phyloP scores from a whole-genome alignment of 495 filamentous ascomycete species.

The Glutinoglossum americanum region DNA sequence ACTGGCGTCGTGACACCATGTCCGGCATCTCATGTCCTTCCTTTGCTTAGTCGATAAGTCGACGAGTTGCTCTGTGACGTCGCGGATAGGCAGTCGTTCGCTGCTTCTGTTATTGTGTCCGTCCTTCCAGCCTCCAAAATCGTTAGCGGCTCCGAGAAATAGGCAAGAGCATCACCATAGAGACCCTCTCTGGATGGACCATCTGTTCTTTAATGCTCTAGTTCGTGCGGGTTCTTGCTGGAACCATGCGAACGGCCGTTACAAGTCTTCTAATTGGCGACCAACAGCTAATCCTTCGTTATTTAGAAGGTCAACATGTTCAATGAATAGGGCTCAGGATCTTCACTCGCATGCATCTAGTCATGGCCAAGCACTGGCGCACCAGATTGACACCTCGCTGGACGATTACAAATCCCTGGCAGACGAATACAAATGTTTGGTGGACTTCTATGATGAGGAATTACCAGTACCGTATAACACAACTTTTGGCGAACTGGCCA shows the following conservation, averaged over 20 bases:
- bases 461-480: neutral
- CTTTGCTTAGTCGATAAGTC: conserved; percentile 30
- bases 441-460: neutral
- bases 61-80: conserved; percentile 26
- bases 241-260: conserved; percentile 21
- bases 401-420: neutral
- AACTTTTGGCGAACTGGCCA: neutral
- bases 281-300: neutral
- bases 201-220: conserved; percentile 41
- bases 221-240: conserved; percentile 40
- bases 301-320: neutral
- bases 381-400: neutral
- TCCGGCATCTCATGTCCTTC: conserved; percentile 40
- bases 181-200: conserved; percentile 21
- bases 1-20: conserved; percentile 29
- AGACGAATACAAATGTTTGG: neutral
- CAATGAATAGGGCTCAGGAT: neutral
- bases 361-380: neutral
- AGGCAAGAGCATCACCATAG: neutral
- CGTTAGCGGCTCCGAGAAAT: neutral
- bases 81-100: conserved; percentile 25
- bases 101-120: conserved; percentile 21
- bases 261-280: neutral
- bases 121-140: neutral
- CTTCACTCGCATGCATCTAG: neutral